A percentile compares a stretch with the other conserved stretches of the same genome.
Evolutionary conservation across 1,139 yeast species (phyloP).

Genomic region (Pneumocystis carinii): DNA sequence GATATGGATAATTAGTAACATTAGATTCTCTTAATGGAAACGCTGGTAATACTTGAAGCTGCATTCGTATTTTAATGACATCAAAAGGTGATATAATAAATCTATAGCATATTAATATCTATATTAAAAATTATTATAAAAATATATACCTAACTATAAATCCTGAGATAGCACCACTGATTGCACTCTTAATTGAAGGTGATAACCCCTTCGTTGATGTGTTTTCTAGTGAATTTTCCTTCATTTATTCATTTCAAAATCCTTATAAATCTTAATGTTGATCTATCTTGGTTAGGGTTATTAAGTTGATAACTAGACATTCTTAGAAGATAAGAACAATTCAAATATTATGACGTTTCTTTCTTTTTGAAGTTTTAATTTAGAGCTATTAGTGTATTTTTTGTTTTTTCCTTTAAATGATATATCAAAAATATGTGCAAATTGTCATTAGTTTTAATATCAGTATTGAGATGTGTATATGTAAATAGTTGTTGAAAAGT

Average conservation of each 20-base stretch:
- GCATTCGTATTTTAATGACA: constrained; percentile 72
- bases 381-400: too few species aligned
- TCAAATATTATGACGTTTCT: too few species aligned
- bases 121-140: neutral
- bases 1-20: neutral
- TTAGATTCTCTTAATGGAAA: neutral
- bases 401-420: too few species aligned
- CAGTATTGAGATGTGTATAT: too few species aligned
- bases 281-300: too few species aligned
- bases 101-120: constrained; percentile 21
- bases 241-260: neutral
- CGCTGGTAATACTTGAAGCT: constrained; percentile 31
- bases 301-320: too few species aligned
- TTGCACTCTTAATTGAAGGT: neutral
- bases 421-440: too few species aligned
- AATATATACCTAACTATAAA: constrained; percentile 4
- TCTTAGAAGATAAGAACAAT: too few species aligned
- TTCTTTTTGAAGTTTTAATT: too few species aligned
- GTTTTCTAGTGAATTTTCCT: neutral
- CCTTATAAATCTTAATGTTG: too few species aligned
- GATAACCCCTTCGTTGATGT: neutral
- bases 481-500: too few species aligned
- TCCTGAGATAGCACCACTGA: constrained; percentile 11
- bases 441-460: too few species aligned
- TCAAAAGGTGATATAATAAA: constrained; percentile 80